A percentile compares a stretch with the other conserved stretches of the same genome.
These are phyloP conservation scores for Fragilaria radians DNA, from an alignment of 108 stramenopile genomes.

Conservation along the genomic window DNA sequence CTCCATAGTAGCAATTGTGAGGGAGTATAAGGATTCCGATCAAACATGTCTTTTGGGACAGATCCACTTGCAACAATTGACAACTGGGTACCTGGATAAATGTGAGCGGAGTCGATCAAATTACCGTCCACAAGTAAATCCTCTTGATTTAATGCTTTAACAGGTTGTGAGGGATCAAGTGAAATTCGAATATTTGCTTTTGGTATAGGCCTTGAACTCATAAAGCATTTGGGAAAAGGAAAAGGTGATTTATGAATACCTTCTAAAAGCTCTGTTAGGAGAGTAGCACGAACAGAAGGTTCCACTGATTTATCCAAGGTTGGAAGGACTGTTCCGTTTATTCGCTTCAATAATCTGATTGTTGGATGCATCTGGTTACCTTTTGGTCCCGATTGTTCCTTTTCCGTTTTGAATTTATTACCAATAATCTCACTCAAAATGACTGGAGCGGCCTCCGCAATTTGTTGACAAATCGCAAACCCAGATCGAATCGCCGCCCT, in stretches of 20 bases:
- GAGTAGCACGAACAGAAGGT: conserved; percentile 28
- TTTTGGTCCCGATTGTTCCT: background rate
- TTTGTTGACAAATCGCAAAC: conserved; percentile 23
- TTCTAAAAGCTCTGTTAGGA: conserved; percentile 36
- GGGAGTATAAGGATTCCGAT: too few relatives aligned
- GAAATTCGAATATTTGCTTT: conserved; percentile 9
- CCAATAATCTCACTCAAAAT: conserved; percentile 2
- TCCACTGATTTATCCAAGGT: conserved; percentile 25
- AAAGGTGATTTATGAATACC: conserved; percentile 27
- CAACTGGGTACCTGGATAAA: too few relatives aligned
- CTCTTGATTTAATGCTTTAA: too few relatives aligned
- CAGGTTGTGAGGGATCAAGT: too few relatives aligned
- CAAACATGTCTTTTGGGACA: too few relatives aligned
- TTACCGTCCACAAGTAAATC: too few relatives aligned
- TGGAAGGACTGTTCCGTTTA: conserved; percentile 17
- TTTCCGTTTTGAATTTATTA: background rate
- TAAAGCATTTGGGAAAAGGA: conserved; percentile 32
- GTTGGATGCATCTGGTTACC: conserved; percentile 20
- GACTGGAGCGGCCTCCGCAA: conserved; percentile 1
- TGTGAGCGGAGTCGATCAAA: too few relatives aligned
- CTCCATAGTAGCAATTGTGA: too few relatives aligned
- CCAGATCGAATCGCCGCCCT: conserved; percentile 22
- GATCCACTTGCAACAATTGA: too few relatives aligned
- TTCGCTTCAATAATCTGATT: conserved; percentile 16
- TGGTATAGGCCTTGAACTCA: conserved; percentile 5